phyloP scores from a whole-genome alignment of 306 rosid species.

The Abrus pulchellus region DNA sequence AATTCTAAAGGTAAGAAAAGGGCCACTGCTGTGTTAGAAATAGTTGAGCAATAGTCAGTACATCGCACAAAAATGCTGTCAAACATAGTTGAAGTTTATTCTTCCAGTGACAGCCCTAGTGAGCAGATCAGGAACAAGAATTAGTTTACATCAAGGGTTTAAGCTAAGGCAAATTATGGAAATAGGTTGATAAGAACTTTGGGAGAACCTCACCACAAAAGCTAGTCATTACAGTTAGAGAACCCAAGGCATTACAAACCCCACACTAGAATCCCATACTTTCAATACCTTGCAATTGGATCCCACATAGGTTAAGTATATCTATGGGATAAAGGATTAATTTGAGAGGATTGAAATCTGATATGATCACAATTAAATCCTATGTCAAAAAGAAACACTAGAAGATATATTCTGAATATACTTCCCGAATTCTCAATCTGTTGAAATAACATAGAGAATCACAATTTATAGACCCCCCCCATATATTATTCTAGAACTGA shows the following conservation, averaged over 20 bases:
- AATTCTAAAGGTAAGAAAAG: background rate
- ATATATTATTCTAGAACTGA: constrained; percentile 11
- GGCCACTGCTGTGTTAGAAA: constrained; percentile 3
- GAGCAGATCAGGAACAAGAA: too few species aligned
- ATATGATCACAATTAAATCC: constrained; percentile 19
- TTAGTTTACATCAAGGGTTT: background rate
- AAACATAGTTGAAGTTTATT: background rate
- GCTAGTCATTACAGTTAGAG: too few species aligned
- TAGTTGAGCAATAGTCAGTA: background rate
- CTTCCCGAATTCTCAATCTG: background rate
- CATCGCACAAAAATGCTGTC: background rate
- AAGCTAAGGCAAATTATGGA: background rate
- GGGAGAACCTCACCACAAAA: too few species aligned
- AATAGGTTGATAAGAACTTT: background rate
- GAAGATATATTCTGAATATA: background rate
- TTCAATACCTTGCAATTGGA: too few species aligned
- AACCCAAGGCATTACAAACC: too few species aligned
- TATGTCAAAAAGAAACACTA: background rate
- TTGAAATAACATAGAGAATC: background rate
- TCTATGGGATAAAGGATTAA: constrained; percentile 8
- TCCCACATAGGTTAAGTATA: background rate
- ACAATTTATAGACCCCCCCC: background rate
- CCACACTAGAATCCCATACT: too few species aligned
- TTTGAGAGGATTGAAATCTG: background rate
- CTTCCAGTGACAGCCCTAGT: background rate